Percentiles rank a stretch among this genome's conserved stretches.
Evolutionary conservation across 1,284 basidiomycete genomes (phyloP).

Genomic region (Neotropicomus parvogracilis): DNA sequence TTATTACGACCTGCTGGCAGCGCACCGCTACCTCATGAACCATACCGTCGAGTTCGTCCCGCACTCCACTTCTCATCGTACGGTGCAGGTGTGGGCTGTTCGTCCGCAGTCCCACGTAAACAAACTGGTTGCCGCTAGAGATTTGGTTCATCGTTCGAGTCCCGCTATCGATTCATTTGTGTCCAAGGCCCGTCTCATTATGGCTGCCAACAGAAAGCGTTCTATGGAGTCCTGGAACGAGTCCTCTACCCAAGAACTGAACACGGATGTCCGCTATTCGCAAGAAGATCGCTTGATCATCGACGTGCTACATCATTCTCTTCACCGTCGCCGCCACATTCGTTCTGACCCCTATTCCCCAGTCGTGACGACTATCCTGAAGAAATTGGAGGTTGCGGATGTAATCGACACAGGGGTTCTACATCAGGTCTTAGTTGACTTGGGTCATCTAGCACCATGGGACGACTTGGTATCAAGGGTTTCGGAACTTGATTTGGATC

Average conservation of each 20-base stretch:
- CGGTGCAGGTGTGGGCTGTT: constrained; percentile 61
- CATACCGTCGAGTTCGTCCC: constrained; percentile 63
- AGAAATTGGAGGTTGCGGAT: constrained; percentile 41
- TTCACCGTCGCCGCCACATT: constrained; percentile 56
- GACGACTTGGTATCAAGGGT: constrained; percentile 52
- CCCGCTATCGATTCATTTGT: constrained; percentile 55
- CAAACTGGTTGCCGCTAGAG: constrained; percentile 50
- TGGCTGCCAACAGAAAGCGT: constrained; percentile 30
- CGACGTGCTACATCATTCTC: constrained; percentile 58
- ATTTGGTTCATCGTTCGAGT: constrained; percentile 47
- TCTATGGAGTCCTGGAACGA: constrained; percentile 35
- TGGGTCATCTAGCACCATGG: constrained; percentile 76
- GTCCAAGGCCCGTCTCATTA: constrained; percentile 49
- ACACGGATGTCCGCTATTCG: constrained; percentile 47
- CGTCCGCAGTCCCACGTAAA: constrained; percentile 63
- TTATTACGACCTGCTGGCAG: constrained; percentile 52
- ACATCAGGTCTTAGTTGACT: constrained; percentile 52
- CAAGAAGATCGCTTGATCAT: constrained; percentile 63
- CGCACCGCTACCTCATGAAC: constrained; percentile 74
- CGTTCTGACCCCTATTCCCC: constrained; percentile 63
- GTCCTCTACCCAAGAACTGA: constrained; percentile 30
- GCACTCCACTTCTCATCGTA: constrained; percentile 52
- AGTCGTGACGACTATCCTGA: constrained; percentile 59
- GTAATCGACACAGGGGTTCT: constrained; percentile 40
- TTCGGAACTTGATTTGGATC: constrained; percentile 34